Percentiles rank a stretch among this genome's conserved stretches.
These are phyloP conservation scores for Stellera chamaejasme DNA, from an alignment of 345 rosid species.

Conservation along the genomic window DNA sequence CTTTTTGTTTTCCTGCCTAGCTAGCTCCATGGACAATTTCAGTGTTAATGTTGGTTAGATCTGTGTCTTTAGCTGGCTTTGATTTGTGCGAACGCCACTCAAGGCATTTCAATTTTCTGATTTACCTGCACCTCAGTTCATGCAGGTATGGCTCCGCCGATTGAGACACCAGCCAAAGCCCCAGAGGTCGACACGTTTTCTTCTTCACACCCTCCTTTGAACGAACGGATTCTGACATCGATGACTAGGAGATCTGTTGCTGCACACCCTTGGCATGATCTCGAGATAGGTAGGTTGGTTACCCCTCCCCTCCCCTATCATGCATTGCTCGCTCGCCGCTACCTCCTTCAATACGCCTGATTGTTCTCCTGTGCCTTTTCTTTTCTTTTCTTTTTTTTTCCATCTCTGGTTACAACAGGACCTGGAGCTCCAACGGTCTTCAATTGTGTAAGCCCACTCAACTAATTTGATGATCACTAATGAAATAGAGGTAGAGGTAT, in stretches of 20 bases:
- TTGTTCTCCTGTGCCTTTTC: too few relatives aligned
- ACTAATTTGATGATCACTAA: background rate
- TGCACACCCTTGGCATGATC: constrained; percentile 99
- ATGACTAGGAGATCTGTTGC: constrained; percentile 84
- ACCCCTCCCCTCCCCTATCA: too few relatives aligned
- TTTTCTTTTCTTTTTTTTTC: too few relatives aligned
- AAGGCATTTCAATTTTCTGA: background rate
- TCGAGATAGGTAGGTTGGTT: constrained; percentile 61
- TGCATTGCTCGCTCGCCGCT: background rate
- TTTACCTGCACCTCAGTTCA: background rate
- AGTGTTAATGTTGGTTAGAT: too few relatives aligned
- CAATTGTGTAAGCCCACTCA: constrained; percentile 55
- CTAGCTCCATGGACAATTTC: too few relatives aligned
- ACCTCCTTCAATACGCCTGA: too few relatives aligned
- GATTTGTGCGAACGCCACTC: too few relatives aligned
- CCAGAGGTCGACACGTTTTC: constrained; percentile 16
- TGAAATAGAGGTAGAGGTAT: too few relatives aligned
- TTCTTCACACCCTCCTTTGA: constrained; percentile 57
- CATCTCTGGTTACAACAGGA: constrained; percentile 31
- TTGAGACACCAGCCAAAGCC: constrained; percentile 38
- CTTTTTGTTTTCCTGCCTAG: too few relatives aligned
- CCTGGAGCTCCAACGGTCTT: constrained; percentile 86
- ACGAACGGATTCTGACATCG: constrained; percentile 91
- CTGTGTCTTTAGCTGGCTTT: too few relatives aligned
- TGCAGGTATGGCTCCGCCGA: constrained; percentile 65